Evolutionary conservation across 2,329 filamentous ascomycete genomes (phyloP).

Genomic region (Parafenestella ontariensis): DNA sequence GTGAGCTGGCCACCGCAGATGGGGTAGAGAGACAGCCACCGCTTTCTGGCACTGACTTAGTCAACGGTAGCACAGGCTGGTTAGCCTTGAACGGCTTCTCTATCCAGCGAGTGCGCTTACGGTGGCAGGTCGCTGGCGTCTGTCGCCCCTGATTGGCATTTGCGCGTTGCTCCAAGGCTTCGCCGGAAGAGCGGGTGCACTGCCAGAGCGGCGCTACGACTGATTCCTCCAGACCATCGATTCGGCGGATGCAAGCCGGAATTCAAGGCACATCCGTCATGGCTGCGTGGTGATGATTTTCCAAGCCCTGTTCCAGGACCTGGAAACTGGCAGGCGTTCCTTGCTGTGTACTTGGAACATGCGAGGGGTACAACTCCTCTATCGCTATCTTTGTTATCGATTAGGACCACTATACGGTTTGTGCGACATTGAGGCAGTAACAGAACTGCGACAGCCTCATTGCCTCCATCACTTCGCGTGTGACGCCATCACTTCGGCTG

Average conservation of each 20-base stretch:
- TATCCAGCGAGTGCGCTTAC: conserved; percentile 21
- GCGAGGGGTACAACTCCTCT: not conserved
- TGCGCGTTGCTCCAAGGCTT: conserved; percentile 25
- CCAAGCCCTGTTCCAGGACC: conserved; percentile 24
- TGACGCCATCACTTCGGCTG: conserved; percentile 27
- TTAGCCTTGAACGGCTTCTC: conserved; percentile 13
- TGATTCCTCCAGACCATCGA: conserved; percentile 28
- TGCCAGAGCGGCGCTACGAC: conserved; percentile 39
- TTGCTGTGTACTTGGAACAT: conserved; percentile 20
- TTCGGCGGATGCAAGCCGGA: conserved; percentile 35
- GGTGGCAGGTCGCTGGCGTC: conserved; percentile 25
- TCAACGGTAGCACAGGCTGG: conserved; percentile 19
- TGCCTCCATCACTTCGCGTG: conserved; percentile 2
- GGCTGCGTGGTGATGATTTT: conserved; percentile 33
- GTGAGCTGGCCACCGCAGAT: conserved; percentile 37
- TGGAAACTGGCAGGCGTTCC: conserved; percentile 19
- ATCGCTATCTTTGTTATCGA: conserved; percentile 7
- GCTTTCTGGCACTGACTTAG: conserved; percentile 19
- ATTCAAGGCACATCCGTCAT: conserved; percentile 38
- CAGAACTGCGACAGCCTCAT: conserved; percentile 15
- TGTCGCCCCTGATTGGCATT: conserved; percentile 38
- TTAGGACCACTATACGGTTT: conserved; percentile 12
- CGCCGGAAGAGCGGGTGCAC: conserved; percentile 45
- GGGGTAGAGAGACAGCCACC: conserved; percentile 19
- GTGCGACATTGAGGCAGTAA: conserved; percentile 20